A percentile compares a stretch with the other conserved stretches of the same genome.
Evolutionary conservation across 352 stramenopile genomes (phyloP).

Genomic region (Nothophytophthora sp.): DNA sequence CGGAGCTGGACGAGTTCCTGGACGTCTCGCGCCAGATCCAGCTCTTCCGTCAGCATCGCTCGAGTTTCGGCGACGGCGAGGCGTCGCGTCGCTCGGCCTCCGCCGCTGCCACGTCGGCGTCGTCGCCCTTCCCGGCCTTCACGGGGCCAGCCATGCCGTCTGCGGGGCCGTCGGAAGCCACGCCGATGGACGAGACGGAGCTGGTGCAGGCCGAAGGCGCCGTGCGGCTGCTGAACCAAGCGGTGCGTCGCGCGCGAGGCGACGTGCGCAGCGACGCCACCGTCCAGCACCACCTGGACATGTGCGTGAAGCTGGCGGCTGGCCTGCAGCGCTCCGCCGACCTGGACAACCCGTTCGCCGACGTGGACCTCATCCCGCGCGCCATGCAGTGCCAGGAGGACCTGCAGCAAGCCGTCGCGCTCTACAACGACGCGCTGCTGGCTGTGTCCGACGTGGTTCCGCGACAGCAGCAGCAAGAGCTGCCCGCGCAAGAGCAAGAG

Average conservation of each 20-base stretch:
- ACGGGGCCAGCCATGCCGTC: conserved; percentile 11
- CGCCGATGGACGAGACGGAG: conserved; percentile 41
- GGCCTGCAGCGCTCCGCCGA: conserved; percentile 29
- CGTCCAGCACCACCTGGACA: conserved; percentile 39
- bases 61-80: conserved; percentile 5
- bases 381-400: conserved; percentile 47
- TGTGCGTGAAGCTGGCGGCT: conserved; percentile 32
- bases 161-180: conserved; percentile 4
- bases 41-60: conserved; percentile 23
- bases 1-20: conserved; percentile 47
- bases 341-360: conserved; percentile 40
- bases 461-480: conserved; percentile 11
- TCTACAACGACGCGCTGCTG: conserved; percentile 46
- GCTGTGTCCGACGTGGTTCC: conserved; percentile 23
- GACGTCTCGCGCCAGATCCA: conserved; percentile 36
- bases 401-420: conserved; percentile 29
- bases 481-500: conserved; percentile 14
- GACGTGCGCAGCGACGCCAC: conserved; percentile 34
- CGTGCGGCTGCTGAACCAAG: conserved; percentile 25
- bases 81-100: conserved; percentile 3
- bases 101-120: conserved; percentile 8
- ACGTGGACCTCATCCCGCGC: conserved; percentile 38
- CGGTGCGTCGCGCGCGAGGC: conserved; percentile 25
- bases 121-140: conserved; percentile 22
- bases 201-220: conserved; percentile 35